phyloP scores from a whole-genome alignment of 202 grass and related monocot genomes.

The Musa balbisiana region DNA sequence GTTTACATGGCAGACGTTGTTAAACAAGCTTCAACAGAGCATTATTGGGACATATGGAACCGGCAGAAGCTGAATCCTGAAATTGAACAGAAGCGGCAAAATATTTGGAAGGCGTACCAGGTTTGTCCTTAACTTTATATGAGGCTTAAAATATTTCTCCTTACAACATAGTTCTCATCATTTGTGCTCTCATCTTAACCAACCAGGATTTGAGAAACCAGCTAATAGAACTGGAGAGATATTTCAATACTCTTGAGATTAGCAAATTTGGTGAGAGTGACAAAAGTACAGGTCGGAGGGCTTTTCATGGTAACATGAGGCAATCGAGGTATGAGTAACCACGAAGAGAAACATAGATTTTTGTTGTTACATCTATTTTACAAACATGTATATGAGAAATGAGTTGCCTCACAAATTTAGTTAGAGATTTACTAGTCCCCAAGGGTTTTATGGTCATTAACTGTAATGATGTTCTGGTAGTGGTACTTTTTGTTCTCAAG shows the following conservation, averaged over 20 bases:
- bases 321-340: constrained; percentile 46
- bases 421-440: no score
- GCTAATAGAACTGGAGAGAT: constrained; percentile 76
- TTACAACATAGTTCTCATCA: not conserved
- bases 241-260: constrained; percentile 97
- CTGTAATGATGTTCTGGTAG: no score
- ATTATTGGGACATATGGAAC: constrained; percentile 97
- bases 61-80: constrained; percentile 84
- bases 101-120: constrained; percentile 85
- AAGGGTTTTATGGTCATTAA: no score
- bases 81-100: constrained; percentile 86
- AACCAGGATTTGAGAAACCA: constrained; percentile 81
- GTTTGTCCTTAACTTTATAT: constrained; percentile 15
- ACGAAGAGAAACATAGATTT: constrained; percentile 1
- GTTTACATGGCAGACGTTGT: constrained; percentile 88
- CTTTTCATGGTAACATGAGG: constrained; percentile 41
- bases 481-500: no score
- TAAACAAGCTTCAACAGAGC: constrained; percentile 69
- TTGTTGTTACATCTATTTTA: not conserved
- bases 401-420: not conserved
- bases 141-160: not conserved
- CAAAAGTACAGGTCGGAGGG: constrained; percentile 49
- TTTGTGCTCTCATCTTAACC: constrained; percentile 16
- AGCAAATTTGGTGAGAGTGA: constrained; percentile 70
- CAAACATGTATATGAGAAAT: not conserved